These are phyloP conservation scores for Monosporascus ibericus DNA, from an alignment of 2,329 filamentous ascomycete genomes.

Conservation along the genomic window DNA sequence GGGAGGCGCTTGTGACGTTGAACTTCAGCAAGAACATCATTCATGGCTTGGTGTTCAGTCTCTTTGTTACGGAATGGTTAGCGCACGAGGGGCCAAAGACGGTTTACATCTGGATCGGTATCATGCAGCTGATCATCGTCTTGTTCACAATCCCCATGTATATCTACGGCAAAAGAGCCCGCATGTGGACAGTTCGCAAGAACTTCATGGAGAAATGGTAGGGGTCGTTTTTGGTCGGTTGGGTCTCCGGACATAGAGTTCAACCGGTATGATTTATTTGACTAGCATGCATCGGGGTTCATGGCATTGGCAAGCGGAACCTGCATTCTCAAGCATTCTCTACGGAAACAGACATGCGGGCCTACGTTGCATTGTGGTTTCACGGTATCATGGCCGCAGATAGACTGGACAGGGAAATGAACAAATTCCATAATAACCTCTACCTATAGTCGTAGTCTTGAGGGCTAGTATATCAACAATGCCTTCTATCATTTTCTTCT, in stretches of 20 bases:
- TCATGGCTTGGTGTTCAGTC: slow-evolving; percentile 80
- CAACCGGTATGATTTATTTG: too few species aligned
- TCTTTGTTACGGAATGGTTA: slow-evolving; percentile 86
- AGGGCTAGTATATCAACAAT: too few species aligned
- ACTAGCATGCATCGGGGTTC: too few species aligned
- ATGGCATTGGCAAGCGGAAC: too few species aligned
- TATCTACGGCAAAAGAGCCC: slow-evolving; percentile 80
- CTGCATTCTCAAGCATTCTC: too few species aligned
- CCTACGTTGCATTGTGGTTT: neutral
- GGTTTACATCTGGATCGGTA: slow-evolving; percentile 77
- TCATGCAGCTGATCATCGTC: slow-evolving; percentile 75
- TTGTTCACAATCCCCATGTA: slow-evolving; percentile 83
- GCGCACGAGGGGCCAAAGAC: slow-evolving; percentile 65
- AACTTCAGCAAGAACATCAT: slow-evolving; percentile 94
- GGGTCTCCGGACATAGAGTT: neutral
- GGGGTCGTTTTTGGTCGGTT: neutral
- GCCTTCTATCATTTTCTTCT: too few species aligned
- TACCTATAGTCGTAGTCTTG: too few species aligned
- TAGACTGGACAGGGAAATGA: too few species aligned
- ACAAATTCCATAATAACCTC: too few species aligned
- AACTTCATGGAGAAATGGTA: slow-evolving; percentile 76
- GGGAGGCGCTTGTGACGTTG: slow-evolving; percentile 86
- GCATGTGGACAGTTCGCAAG: slow-evolving; percentile 90
- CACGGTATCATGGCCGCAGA: neutral
- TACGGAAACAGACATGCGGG: too few species aligned